These are phyloP conservation scores for Paecilomyces formosus DNA, from an alignment of 2,329 filamentous ascomycete genomes.

Conservation along the genomic window DNA sequence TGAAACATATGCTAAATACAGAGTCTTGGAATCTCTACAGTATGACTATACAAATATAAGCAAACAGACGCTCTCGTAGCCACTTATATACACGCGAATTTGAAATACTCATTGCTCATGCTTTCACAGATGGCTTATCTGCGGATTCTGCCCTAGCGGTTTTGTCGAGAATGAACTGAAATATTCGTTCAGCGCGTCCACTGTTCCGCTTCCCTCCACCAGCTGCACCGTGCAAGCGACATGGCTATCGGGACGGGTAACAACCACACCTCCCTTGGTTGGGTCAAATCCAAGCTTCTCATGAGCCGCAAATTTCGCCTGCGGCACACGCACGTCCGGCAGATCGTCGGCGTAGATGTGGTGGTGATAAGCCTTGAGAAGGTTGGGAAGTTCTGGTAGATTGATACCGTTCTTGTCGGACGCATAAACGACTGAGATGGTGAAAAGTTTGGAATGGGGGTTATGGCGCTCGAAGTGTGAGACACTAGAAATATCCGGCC, in stretches of 20 bases:
- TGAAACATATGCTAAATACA: neutral
- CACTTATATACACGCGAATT: neutral
- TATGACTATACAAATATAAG: neutral
- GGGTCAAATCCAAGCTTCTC: conserved; percentile 76
- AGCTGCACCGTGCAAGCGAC: conserved; percentile 69
- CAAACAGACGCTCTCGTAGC: neutral
- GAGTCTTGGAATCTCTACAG: neutral
- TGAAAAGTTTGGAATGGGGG: conserved; percentile 77
- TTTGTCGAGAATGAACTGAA: conserved; percentile 68
- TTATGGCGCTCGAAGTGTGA: conserved; percentile 75
- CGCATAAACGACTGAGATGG: conserved; percentile 69
- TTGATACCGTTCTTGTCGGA: conserved; percentile 61
- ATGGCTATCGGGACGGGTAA: conserved; percentile 82
- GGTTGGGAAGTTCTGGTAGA: conserved; percentile 62
- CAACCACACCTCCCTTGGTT: conserved; percentile 68
- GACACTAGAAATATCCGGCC: conserved; percentile 54
- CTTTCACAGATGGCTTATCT: conserved; percentile 26
- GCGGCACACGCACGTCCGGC: conserved; percentile 61
- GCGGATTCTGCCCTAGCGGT: conserved; percentile 26
- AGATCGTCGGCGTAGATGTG: conserved; percentile 83
- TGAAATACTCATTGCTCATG: neutral
- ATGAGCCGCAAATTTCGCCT: conserved; percentile 68
- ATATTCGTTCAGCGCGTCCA: conserved; percentile 75
- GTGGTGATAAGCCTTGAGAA: conserved; percentile 68
- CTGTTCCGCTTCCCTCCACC: conserved; percentile 68